phyloP scores from a whole-genome alignment of 441 rosid species.

The Populus hybrid region DNA sequence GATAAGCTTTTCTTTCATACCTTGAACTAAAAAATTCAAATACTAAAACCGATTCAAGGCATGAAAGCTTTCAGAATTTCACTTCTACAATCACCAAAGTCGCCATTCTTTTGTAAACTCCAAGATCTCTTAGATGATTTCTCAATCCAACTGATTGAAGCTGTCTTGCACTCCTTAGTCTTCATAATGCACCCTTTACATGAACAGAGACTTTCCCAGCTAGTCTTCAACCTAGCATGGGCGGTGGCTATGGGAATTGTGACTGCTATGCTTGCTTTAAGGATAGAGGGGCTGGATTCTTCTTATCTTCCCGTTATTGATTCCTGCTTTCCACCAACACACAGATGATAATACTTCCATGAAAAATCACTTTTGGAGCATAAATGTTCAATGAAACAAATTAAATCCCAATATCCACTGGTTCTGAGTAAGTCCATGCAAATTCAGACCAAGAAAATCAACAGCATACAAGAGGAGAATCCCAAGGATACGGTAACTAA shows the following conservation, averaged over 20 bases:
- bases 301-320: constrained; percentile 19
- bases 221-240: too few relatives aligned
- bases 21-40: too few relatives aligned
- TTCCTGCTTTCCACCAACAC: constrained; percentile 35
- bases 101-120: too few relatives aligned
- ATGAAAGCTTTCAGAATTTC: too few relatives aligned
- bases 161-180: too few relatives aligned
- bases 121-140: too few relatives aligned
- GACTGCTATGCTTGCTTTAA: constrained; percentile 9
- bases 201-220: too few relatives aligned
- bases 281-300: neutral
- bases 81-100: too few relatives aligned
- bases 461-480: neutral
- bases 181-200: too few relatives aligned
- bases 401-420: constrained; percentile 47
- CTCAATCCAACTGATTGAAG: too few relatives aligned
- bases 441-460: neutral
- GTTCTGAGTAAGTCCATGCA: constrained; percentile 50
- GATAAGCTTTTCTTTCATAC: too few relatives aligned
- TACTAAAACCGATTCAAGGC: too few relatives aligned
- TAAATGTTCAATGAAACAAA: constrained; percentile 72
- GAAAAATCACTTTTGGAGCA: constrained; percentile 36
- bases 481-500: neutral
- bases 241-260: neutral
- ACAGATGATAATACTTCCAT: constrained; percentile 5